Conservation (phyloP, 305 asterid genomes). For the Fraxinus albicans region DNA sequence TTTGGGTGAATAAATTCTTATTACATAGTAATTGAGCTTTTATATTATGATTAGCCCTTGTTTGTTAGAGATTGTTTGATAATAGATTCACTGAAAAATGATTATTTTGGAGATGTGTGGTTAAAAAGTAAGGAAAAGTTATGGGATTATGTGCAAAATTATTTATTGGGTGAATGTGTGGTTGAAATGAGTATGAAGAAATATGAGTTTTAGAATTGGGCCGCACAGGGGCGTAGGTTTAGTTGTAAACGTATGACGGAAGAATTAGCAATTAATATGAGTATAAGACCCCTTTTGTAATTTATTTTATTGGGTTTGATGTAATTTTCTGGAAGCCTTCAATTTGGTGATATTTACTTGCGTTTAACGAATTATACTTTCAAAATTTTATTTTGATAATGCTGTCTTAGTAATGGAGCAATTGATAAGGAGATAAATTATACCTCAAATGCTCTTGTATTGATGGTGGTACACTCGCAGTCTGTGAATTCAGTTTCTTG, state of each 20-base stretch:
- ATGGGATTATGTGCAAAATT: background rate
- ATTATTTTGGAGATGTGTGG: background rate
- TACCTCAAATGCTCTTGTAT: slow-evolving; percentile 22
- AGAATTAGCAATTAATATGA: background rate
- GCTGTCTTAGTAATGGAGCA: background rate
- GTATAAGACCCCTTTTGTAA: background rate
- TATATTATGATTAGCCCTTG: background rate
- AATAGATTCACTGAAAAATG: background rate
- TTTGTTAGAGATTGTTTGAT: background rate
- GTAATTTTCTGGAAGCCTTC: background rate
- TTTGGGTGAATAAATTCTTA: background rate
- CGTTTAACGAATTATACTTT: background rate
- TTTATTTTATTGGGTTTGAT: slow-evolving; percentile 14
- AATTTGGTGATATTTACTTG: slow-evolving; percentile 1
- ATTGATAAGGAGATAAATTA: slow-evolving; percentile 26
- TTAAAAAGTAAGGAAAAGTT: background rate
- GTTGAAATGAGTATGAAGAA: background rate
- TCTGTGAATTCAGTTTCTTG: background rate
- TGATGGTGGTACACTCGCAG: background rate
- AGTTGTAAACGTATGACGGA: background rate
- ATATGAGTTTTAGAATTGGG: background rate
- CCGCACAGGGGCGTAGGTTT: background rate
- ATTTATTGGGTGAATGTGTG: background rate
- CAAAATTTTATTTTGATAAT: background rate
- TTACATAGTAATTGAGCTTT: background rate